Conservation (phyloP, 371 early-diverging fungal genomes). For the Actinomortierella ambigua region DNA sequence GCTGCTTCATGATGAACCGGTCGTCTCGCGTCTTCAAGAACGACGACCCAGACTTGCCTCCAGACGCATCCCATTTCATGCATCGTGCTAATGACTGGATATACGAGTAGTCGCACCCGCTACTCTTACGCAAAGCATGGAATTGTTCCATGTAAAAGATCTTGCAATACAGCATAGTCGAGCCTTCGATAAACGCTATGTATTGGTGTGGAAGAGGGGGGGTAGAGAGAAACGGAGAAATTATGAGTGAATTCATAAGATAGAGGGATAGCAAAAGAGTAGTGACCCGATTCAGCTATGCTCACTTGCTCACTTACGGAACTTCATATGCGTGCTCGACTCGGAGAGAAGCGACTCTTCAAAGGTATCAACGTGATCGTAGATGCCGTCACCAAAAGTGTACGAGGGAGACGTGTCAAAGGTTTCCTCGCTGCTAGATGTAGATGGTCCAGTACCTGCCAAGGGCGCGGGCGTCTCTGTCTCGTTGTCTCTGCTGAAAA, state of each 20-base stretch:
- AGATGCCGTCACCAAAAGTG: constrained; percentile 26
- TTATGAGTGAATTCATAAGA: not conserved
- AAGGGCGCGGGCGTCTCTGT: constrained; percentile 33
- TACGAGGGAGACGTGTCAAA: not conserved
- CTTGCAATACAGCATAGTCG: constrained; percentile 81
- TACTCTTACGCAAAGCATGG: constrained; percentile 83
- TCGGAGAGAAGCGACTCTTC: constrained; percentile 70
- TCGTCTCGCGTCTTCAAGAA: constrained; percentile 94
- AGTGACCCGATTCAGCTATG: no score
- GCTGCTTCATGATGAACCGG: constrained; percentile 91
- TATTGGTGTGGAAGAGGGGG: not conserved
- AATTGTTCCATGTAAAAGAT: constrained; percentile 94
- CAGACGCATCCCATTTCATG: constrained; percentile 78
- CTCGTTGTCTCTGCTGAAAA: constrained; percentile 23
- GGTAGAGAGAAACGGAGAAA: not conserved
- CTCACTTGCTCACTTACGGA: constrained; percentile 55
- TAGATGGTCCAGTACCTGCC: constrained; percentile 41
- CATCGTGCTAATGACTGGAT: constrained; percentile 88
- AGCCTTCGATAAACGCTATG: constrained; percentile 75
- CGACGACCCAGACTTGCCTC: constrained; percentile 91
- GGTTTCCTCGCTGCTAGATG: constrained; percentile 15
- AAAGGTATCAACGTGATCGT: constrained; percentile 48
- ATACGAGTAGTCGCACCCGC: constrained; percentile 83
- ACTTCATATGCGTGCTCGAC: constrained; percentile 73
- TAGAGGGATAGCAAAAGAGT: not conserved